Evolutionary conservation across 1,139 yeast species (phyloP).

Genomic region (Meyerozyma carpophila): DNA sequence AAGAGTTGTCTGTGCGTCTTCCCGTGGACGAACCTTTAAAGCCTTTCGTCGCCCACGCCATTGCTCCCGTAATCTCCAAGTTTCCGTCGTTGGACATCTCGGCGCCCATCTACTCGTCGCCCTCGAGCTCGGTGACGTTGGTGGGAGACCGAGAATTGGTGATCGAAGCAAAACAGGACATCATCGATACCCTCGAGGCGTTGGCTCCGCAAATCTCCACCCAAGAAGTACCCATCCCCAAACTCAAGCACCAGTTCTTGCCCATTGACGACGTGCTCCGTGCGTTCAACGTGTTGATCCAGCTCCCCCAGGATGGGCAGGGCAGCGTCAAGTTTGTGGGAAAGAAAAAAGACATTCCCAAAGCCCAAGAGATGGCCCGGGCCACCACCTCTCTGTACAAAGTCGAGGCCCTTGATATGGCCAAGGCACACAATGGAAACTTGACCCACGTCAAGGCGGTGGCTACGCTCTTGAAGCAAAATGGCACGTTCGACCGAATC

Average conservation of each 20-base stretch:
- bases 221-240: constrained; percentile 41
- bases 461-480: constrained; percentile 57
- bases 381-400: constrained; percentile 43
- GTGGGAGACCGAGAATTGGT: constrained; percentile 65
- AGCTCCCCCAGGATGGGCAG: constrained; percentile 42
- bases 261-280: constrained; percentile 42
- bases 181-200: constrained; percentile 42
- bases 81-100: constrained; percentile 25
- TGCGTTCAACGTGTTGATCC: constrained; percentile 58
- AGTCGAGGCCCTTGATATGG: constrained; percentile 71
- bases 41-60: constrained; percentile 44
- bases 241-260: constrained; percentile 39
- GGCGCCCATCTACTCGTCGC: constrained; percentile 30
- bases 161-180: constrained; percentile 40
- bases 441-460: constrained; percentile 69
- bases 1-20: constrained; percentile 46
- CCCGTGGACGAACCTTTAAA: constrained; percentile 41
- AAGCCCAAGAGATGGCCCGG: constrained; percentile 58
- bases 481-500: constrained; percentile 43
- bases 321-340: constrained; percentile 63
- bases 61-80: constrained; percentile 18
- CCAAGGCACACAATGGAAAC: constrained; percentile 83
- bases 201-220: constrained; percentile 33
- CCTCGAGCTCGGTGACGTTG: constrained; percentile 30
- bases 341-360: constrained; percentile 44